phyloP scores from a whole-genome alignment of 2,329 filamentous ascomycete species.

The Colletotrichum tanaceti region DNA sequence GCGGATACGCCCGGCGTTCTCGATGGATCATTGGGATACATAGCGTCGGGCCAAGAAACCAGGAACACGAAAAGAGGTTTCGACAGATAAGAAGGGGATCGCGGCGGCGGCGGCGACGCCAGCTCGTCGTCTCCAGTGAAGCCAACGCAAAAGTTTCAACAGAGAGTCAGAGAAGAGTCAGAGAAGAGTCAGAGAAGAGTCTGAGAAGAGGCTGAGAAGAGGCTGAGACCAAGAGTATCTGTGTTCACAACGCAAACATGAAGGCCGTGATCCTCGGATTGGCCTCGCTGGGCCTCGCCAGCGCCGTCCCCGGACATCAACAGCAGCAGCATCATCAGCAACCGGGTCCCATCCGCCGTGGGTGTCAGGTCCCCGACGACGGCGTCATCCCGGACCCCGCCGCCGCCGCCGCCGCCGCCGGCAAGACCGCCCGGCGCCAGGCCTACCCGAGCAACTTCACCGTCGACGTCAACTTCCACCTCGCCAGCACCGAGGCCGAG shows the following conservation, averaged over 20 bases:
- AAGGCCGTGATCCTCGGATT: constrained; percentile 21
- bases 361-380: constrained; percentile 36
- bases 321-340: not conserved
- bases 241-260: constrained; percentile 7
- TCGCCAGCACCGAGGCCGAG: constrained; percentile 44
- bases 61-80: constrained; percentile 1
- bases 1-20: constrained; percentile 19
- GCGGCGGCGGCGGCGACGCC: not conserved
- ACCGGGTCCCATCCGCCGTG: constrained; percentile 4
- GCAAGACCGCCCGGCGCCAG: constrained; percentile 11
- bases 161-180: no score
- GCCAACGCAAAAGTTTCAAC: no score
- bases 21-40: not conserved
- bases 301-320: not conserved
- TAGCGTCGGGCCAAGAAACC: constrained; percentile 17
- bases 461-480: constrained; percentile 46
- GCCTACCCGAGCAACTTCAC: constrained; percentile 42
- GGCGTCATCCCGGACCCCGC: constrained; percentile 13
- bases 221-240: no score
- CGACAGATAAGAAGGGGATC: constrained; percentile 15
- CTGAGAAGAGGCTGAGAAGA: no score
- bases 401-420: no score
- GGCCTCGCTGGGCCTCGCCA: constrained; percentile 23
- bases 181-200: no score
- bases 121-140: not conserved